Evolutionary conservation across 78 protist species (phyloP).

Genomic region (Chrysochromulina tobinii): DNA sequence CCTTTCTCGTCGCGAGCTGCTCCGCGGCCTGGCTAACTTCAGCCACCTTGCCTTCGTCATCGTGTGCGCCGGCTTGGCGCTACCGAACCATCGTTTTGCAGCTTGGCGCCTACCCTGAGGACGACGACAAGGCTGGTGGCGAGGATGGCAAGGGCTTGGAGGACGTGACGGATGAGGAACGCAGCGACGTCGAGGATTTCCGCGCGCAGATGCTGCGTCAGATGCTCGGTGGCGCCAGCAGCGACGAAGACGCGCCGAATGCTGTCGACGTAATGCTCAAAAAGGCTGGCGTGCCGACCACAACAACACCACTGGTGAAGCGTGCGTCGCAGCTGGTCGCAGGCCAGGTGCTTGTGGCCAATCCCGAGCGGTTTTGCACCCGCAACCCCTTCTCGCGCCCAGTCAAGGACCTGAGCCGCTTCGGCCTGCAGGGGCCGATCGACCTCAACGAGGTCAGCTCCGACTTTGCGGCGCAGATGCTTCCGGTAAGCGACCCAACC

Average conservation of each 20-base stretch:
- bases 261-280: no score
- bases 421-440: not conserved
- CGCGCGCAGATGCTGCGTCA: constrained; percentile 8
- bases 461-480: not conserved
- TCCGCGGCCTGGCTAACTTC: no score
- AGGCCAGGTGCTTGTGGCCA: not conserved
- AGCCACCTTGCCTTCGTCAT: no score
- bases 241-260: not conserved
- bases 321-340: not conserved
- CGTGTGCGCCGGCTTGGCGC: no score
- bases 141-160: no score
- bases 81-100: no score
- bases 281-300: no score
- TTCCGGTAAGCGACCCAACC: not conserved
- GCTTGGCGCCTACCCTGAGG: no score
- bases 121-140: no score
- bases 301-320: no score
- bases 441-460: not conserved
- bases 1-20: no score
- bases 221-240: not conserved
- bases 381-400: not conserved
- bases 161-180: not conserved
- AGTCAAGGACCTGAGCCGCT: not conserved
- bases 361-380: not conserved
- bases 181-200: not conserved